A percentile compares a stretch with the other conserved stretches of the same genome.
Evolutionary conservation across 2,329 filamentous ascomycete genomes (phyloP).

Genomic region (Diaporthe batatas): DNA sequence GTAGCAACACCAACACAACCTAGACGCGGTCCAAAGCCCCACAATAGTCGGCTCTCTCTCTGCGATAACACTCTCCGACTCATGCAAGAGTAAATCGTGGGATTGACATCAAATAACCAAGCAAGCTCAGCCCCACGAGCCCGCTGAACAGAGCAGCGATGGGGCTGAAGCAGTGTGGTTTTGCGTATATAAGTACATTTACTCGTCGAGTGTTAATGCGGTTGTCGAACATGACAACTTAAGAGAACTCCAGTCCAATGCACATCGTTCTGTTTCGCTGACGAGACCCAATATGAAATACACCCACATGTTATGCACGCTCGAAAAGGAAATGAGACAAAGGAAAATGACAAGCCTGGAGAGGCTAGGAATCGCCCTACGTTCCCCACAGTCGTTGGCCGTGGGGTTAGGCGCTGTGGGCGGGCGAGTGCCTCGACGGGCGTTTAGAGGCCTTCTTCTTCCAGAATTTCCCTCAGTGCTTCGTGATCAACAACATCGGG

Average conservation of each 20-base stretch:
- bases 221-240: neutral
- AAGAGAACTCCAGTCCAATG: conserved; percentile 23
- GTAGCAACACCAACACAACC: conserved; percentile 22
- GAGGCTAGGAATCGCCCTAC: neutral
- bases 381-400: neutral
- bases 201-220: conserved; percentile 6
- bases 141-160: neutral
- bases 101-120: conserved; percentile 7
- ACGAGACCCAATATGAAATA: conserved; percentile 20
- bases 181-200: neutral
- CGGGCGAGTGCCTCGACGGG: too few relatives aligned
- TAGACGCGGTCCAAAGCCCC: neutral
- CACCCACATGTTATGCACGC: conserved; percentile 25
- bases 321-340: conserved; percentile 20
- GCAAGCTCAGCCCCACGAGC: neutral
- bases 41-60: neutral
- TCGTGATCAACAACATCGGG: conserved; percentile 70
- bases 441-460: conserved; percentile 51
- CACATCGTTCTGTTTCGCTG: conserved; percentile 18
- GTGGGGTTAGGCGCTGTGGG: too few relatives aligned
- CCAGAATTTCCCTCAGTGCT: conserved; percentile 71
- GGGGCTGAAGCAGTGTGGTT: neutral
- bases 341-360: conserved; percentile 18
- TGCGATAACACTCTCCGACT: neutral
- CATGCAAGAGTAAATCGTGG: neutral